A percentile compares a stretch with the other conserved stretches of the same genome.
Evolutionary conservation across 345 rosid genomes (phyloP).

Genomic region (Leavenworthia alabamica): DNA sequence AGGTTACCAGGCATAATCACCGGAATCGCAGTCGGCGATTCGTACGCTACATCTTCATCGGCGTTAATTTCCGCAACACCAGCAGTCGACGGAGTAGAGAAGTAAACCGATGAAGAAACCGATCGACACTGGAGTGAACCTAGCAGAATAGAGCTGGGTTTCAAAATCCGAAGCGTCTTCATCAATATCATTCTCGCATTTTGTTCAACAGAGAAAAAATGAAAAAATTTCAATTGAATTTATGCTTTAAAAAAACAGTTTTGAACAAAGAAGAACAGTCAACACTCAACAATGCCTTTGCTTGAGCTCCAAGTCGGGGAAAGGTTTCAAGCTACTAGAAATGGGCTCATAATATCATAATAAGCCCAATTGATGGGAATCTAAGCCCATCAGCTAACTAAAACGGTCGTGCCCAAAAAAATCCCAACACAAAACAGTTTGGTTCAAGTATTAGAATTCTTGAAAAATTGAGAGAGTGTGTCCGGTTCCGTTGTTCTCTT

Average conservation of each 20-base stretch:
- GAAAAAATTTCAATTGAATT: neutral
- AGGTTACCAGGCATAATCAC: conserved; percentile 40
- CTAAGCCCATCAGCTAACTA: neutral
- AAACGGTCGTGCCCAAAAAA: neutral
- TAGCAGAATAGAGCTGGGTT: conserved; percentile 13
- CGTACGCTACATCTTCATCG: conserved; percentile 32
- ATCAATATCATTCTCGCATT: conserved; percentile 26
- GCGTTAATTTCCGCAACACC: conserved; percentile 32
- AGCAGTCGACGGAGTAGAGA: conserved; percentile 27
- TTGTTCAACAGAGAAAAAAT: neutral
- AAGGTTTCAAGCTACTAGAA: neutral
- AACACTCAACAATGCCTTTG: too few species aligned
- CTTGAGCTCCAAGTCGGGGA: conserved; percentile 32
- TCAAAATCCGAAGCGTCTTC: conserved; percentile 23
- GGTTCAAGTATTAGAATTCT: neutral
- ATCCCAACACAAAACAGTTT: neutral
- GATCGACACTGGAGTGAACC: neutral
- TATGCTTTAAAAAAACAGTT: neutral
- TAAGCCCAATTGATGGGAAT: neutral
- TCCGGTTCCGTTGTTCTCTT: neutral
- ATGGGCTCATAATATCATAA: neutral
- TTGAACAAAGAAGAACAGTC: conserved; percentile 6
- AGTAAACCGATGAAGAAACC: conserved; percentile 5
- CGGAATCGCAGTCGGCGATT: conserved; percentile 32
- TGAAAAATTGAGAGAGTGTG: neutral